Conservation (phyloP, 2,329 filamentous ascomycete species). For the Penicillium aurantiogriseum region DNA sequence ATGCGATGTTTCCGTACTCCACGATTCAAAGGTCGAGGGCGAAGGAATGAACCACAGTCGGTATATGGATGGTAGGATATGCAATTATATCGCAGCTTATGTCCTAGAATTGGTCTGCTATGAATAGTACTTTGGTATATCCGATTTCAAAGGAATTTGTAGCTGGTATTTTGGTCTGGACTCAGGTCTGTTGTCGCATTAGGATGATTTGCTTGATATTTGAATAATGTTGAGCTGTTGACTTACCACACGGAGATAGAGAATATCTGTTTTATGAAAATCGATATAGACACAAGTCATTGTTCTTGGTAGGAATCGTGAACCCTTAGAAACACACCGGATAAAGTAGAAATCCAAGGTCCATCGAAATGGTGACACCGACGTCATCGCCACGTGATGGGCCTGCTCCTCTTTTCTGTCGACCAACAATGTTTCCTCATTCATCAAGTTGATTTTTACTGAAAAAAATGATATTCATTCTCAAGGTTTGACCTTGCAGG, state of each 20-base stretch:
- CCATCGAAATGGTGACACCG: constrained; percentile 2
- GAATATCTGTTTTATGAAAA: neutral
- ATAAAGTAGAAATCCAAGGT: neutral
- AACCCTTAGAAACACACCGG: neutral
- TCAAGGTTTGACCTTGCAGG: neutral
- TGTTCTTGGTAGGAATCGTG: neutral
- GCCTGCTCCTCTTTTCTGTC: constrained; percentile 1
- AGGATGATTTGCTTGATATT: neutral
- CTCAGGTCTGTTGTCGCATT: neutral
- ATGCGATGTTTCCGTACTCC: neutral
- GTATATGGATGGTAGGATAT: neutral
- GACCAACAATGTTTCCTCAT: neutral
- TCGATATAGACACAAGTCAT: neutral
- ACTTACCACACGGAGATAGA: neutral
- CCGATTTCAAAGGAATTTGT: too few relatives aligned
- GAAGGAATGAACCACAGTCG: neutral
- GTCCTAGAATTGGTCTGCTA: neutral
- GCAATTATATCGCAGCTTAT: neutral
- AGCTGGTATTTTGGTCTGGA: neutral
- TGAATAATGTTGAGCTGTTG: neutral
- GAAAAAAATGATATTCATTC: neutral
- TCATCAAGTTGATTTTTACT: neutral
- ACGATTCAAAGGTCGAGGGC: neutral
- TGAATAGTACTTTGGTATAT: neutral
- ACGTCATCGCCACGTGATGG: constrained; percentile 23